Percentiles rank a stretch among this genome's conserved stretches.
Evolutionary conservation across 108 stramenopile genomes (phyloP).

Genomic region (Nitzschia sp.): DNA sequence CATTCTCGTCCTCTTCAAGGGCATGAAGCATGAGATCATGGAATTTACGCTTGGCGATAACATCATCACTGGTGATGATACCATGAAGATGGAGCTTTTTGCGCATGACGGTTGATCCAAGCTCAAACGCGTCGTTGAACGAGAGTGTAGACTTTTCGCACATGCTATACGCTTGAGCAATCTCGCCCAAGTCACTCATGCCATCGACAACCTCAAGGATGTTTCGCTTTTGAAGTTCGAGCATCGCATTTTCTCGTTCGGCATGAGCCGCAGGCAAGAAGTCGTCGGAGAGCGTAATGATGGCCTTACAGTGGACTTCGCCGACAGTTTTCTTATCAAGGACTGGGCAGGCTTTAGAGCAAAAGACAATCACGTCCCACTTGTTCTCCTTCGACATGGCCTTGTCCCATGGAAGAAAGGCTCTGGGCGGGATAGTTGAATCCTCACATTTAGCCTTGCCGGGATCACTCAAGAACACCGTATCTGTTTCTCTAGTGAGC

Average conservation of each 20-base stretch:
- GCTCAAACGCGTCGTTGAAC: conserved; percentile 25
- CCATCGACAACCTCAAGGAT: conserved; percentile 29
- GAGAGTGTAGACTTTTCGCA: conserved; percentile 3
- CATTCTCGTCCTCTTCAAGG: conserved; percentile 28
- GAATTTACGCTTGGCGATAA: conserved; percentile 24
- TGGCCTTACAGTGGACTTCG: conserved; percentile 16
- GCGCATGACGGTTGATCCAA: conserved; percentile 22
- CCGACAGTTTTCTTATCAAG: conserved; percentile 1
- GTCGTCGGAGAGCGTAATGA: conserved; percentile 24
- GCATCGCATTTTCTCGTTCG: conserved; percentile 6
- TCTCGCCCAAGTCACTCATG: conserved; percentile 31
- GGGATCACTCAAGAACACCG: conserved; percentile 30
- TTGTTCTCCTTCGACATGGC: neutral
- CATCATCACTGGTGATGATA: conserved; percentile 26
- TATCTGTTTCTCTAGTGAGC: conserved; percentile 21
- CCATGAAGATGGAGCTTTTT: conserved; percentile 42
- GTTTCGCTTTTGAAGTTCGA: conserved; percentile 16
- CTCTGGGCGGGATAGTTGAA: conserved; percentile 10
- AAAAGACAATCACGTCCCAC: conserved; percentile 33
- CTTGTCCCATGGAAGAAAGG: conserved; percentile 21
- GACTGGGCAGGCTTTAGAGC: conserved; percentile 26
- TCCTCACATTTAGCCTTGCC: neutral
- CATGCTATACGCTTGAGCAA: conserved; percentile 28
- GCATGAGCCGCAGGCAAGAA: conserved; percentile 8
- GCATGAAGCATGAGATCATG: conserved; percentile 29